Conservation (phyloP, 768 basidiomycete genomes). For the Ramaria rubella region DNA sequence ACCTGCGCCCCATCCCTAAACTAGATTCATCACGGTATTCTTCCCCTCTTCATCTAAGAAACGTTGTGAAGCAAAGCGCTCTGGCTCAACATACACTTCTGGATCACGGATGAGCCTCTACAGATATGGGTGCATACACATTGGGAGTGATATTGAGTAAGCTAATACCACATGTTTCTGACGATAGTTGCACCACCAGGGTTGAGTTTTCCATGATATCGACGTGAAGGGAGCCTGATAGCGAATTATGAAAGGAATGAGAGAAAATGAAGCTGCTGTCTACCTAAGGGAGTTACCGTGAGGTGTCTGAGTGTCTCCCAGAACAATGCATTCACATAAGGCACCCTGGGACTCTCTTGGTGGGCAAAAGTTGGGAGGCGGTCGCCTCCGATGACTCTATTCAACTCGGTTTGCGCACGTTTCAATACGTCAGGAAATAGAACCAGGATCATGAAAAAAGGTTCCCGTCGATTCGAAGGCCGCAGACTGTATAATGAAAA, state of each 20-base stretch:
- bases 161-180: not conserved
- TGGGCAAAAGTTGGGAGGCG: constrained; percentile 9
- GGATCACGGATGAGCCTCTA: constrained; percentile 5
- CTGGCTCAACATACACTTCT: constrained; percentile 13
- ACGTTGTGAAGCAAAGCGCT: constrained; percentile 18
- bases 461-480: not conserved
- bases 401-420: constrained; percentile 15
- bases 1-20: constrained; percentile 4
- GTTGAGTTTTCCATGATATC: not conserved
- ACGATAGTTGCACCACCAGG: not conserved
- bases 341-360: not conserved
- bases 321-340: constrained; percentile 24
- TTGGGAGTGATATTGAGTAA: not conserved
- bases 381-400: constrained; percentile 4
- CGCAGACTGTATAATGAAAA: not conserved
- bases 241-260: no score
- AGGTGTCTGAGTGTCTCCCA: constrained; percentile 27
- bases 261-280: no score
- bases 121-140: not conserved
- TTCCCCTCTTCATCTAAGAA: constrained; percentile 11
- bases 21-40: not conserved
- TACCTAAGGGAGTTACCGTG: constrained; percentile 2
- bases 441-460: constrained; percentile 1
- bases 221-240: no score
- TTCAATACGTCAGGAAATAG: constrained; percentile 11